These are phyloP conservation scores for Nidularia pulvinata DNA, from an alignment of 768 basidiomycete genomes.

Conservation along the genomic window DNA sequence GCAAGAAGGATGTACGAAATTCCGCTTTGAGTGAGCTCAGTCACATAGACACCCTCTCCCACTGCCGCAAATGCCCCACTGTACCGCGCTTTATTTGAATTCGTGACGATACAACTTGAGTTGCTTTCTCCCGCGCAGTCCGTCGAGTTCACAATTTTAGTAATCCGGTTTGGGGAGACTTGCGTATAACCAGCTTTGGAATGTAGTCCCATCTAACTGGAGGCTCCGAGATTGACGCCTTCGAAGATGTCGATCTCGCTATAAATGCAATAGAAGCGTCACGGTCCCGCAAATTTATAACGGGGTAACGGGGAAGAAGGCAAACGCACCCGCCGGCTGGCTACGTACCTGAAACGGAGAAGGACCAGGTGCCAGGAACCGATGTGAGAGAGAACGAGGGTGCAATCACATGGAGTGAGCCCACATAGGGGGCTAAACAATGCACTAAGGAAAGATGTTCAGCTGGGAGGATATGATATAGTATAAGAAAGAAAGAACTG, in stretches of 20 bases:
- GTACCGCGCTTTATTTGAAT: neutral
- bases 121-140: neutral
- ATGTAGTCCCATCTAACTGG: slow-evolving; percentile 1
- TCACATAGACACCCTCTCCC: neutral
- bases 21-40: neutral
- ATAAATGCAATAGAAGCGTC: too few relatives aligned
- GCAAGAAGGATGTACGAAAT: neutral
- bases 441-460: too few relatives aligned
- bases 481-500: too few relatives aligned
- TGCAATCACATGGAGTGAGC: too few relatives aligned
- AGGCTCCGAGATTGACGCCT: slow-evolving; percentile 2
- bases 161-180: neutral
- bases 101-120: neutral
- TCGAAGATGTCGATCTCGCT: neutral
- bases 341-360: too few relatives aligned
- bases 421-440: too few relatives aligned
- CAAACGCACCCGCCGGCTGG: too few relatives aligned
- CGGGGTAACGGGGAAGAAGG: too few relatives aligned
- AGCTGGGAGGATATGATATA: too few relatives aligned
- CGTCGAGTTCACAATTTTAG: neutral
- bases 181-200: neutral
- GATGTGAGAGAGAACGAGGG: too few relatives aligned
- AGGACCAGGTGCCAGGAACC: too few relatives aligned
- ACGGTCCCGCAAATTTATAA: too few relatives aligned
- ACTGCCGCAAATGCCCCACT: neutral